Evolutionary conservation across 2,329 filamentous ascomycete genomes (phyloP).

Genomic region (Cryphonectria radicalis): DNA sequence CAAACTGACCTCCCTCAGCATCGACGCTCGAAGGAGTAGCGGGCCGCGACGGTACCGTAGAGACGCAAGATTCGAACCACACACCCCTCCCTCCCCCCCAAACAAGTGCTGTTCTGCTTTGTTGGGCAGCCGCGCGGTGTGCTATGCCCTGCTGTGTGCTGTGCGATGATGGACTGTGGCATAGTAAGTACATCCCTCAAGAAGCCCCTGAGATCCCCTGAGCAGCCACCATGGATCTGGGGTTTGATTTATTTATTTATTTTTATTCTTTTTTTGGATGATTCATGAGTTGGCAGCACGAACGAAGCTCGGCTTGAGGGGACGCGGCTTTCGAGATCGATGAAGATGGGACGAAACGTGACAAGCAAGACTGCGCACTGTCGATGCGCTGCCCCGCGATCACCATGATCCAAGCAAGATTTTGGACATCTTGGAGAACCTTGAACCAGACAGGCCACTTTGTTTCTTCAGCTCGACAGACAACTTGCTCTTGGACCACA

Average conservation of each 20-base stretch:
- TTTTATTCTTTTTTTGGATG: not conserved
- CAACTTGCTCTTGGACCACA: not conserved
- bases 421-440: not conserved
- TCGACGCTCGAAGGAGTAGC: not conserved
- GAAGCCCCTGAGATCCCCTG: constrained; percentile 17
- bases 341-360: constrained; percentile 26
- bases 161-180: not conserved
- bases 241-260: not conserved
- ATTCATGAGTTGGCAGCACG: not conserved
- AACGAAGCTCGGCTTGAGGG: not conserved
- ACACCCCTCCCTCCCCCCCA: not conserved
- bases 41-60: not conserved
- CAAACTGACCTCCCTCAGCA: not conserved
- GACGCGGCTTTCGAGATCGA: not conserved
- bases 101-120: not conserved
- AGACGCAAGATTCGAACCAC: no score
- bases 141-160: not conserved
- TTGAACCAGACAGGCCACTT: not conserved
- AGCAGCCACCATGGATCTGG: not conserved
- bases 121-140: constrained; percentile 3
- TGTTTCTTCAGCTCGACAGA: not conserved
- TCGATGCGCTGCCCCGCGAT: not conserved
- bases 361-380: constrained; percentile 13
- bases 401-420: not conserved
- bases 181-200: not conserved